A percentile compares a stretch with the other conserved stretches of the same genome.
phyloP scores from a whole-genome alignment of 2,329 filamentous ascomycete genomes.

The Claviceps monticola region DNA sequence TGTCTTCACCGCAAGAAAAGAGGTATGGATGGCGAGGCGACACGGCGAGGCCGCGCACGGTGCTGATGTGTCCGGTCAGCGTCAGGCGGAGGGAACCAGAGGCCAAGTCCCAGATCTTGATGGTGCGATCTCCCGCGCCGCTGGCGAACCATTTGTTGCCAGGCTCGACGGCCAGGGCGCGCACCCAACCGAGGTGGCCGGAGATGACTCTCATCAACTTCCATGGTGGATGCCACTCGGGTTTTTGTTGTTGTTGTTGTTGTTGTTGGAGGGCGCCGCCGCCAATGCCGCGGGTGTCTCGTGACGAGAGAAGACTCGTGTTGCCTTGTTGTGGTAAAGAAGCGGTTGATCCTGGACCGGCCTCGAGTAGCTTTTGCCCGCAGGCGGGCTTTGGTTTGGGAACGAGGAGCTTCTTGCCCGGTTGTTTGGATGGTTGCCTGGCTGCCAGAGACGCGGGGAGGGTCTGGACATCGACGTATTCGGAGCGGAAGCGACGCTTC shows the following conservation, averaged over 20 bases:
- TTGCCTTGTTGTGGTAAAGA: neutral
- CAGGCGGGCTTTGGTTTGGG: conserved; percentile 13
- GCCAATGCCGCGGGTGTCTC: conserved; percentile 11
- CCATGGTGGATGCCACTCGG: conserved; percentile 96
- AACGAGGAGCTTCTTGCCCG: conserved; percentile 12
- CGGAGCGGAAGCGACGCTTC: conserved; percentile 44
- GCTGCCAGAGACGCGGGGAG: conserved; percentile 66
- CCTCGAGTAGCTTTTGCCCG: conserved; percentile 27
- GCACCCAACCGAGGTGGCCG: conserved; percentile 91
- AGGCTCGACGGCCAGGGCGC: conserved; percentile 79
- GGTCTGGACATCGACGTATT: conserved; percentile 67
- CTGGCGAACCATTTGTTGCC: conserved; percentile 97
- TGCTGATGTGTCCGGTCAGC: conserved; percentile 87
- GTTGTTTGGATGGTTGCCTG: conserved; percentile 49
- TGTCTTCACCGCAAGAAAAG: conserved; percentile 96
- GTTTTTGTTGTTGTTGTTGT: conserved; percentile 46
- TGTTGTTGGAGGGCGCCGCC: conserved; percentile 10
- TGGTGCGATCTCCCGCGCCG: conserved; percentile 87
- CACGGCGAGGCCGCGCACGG: conserved; percentile 80
- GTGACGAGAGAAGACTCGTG: conserved; percentile 18
- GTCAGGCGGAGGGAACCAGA: conserved; percentile 74
- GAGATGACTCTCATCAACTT: conserved; percentile 97
- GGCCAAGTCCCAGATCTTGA: conserved; percentile 97
- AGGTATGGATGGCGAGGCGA: conserved; percentile 90
- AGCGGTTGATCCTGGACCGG: conserved; percentile 8